Evolutionary conservation across 2,329 filamentous ascomycete species (phyloP).

Genomic region (Monosporascus sp.): DNA sequence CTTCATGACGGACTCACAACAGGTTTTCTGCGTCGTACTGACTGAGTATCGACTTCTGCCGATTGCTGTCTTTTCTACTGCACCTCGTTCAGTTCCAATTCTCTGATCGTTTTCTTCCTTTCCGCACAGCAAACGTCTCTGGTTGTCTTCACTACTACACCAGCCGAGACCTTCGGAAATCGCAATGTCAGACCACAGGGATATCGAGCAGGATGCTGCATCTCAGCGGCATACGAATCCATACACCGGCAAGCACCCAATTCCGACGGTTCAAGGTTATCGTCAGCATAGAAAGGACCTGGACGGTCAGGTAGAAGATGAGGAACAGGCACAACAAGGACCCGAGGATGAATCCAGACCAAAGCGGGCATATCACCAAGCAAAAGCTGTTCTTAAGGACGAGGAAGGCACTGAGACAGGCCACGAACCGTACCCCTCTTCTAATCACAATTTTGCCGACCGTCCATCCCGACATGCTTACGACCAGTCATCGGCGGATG

Average conservation of each 20-base stretch:
- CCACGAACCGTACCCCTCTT: slow-evolving; percentile 31
- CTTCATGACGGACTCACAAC: neutral
- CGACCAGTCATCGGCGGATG: slow-evolving; percentile 8
- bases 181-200: slow-evolving; percentile 12
- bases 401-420: slow-evolving; percentile 22
- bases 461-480: slow-evolving; percentile 6
- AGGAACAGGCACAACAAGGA: slow-evolving; percentile 26
- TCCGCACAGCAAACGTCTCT: neutral
- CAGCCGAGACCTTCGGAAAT: too few relatives aligned
- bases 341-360: slow-evolving; percentile 30
- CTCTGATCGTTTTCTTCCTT: neutral
- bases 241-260: slow-evolving; percentile 22
- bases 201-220: slow-evolving; percentile 11
- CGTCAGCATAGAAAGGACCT: slow-evolving; percentile 40
- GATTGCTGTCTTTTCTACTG: neutral
- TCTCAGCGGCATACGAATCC: slow-evolving; percentile 14
- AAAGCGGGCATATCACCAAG: slow-evolving; percentile 29
- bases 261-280: slow-evolving; percentile 45
- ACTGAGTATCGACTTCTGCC: neutral
- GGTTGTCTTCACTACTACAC: neutral
- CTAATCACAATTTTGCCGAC: slow-evolving; percentile 27
- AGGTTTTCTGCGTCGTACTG: too few relatives aligned
- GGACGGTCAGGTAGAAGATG: slow-evolving; percentile 32
- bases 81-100: neutral
- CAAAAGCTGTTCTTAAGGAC: slow-evolving; percentile 31